These are phyloP conservation scores for Aspergillus piperis DNA, from an alignment of 2,329 filamentous ascomycete species.

Conservation along the genomic window DNA sequence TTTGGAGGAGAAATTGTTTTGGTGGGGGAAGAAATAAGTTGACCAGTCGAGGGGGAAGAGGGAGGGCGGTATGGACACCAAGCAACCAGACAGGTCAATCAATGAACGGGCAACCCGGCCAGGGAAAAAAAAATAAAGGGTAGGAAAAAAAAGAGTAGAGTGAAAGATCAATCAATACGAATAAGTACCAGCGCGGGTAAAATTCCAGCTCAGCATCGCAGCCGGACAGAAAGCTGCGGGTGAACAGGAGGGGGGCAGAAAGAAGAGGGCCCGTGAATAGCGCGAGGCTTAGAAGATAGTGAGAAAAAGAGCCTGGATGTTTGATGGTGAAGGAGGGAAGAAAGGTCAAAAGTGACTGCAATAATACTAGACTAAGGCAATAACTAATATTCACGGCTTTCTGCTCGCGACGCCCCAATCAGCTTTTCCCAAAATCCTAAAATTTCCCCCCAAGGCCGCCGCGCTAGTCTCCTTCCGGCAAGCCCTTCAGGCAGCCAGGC, in stretches of 20 bases:
- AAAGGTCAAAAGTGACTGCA: neutral
- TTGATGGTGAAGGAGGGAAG: neutral
- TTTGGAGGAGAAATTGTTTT: conserved; percentile 22
- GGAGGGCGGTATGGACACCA: neutral
- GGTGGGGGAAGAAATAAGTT: conserved; percentile 21
- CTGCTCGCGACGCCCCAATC: neutral
- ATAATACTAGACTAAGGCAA: neutral
- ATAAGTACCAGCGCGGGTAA: conserved; percentile 12
- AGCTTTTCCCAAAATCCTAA: conserved; percentile 3
- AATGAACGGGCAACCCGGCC: neutral
- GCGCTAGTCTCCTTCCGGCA: conserved; percentile 23
- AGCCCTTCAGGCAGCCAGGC: conserved; percentile 16
- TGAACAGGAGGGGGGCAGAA: conserved; percentile 10
- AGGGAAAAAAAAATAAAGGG: neutral
- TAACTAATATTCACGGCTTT: neutral
- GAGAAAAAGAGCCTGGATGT: neutral
- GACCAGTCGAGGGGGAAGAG: conserved; percentile 4
- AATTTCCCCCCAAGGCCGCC: conserved; percentile 8
- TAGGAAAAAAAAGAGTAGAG: conserved; percentile 8
- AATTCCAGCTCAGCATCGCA: conserved; percentile 30
- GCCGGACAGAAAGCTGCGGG: conserved; percentile 17
- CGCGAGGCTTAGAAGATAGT: too few relatives aligned
- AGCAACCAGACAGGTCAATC: neutral
- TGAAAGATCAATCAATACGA: neutral
- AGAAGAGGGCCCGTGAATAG: neutral